A percentile compares a stretch with the other conserved stretches of the same genome.
Evolutionary conservation across 331 rosid genomes (phyloP).

Genomic region (Quercus tomentella): DNA sequence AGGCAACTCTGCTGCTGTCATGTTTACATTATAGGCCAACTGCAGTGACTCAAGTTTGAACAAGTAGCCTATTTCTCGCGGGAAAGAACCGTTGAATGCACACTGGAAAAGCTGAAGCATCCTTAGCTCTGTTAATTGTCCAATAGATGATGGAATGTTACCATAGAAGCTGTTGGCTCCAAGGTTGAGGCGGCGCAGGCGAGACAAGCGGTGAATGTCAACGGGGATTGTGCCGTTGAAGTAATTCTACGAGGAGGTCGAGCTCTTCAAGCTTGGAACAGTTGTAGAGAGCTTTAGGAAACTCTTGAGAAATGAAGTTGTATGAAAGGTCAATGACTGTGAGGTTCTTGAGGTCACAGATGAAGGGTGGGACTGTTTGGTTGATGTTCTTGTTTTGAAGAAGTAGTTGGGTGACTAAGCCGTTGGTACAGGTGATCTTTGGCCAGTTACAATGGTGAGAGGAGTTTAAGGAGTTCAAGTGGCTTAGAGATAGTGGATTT

Average conservation of each 20-base stretch:
- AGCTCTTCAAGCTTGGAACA: conserved; percentile 57
- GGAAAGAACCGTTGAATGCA: conserved; percentile 43
- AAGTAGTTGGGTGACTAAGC: conserved; percentile 41
- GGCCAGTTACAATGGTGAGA: conserved; percentile 60
- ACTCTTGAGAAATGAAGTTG: conserved; percentile 44
- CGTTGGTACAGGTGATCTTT: conserved; percentile 44
- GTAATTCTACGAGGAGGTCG: conserved; percentile 46
- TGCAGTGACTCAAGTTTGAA: conserved; percentile 48
- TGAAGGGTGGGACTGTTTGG: conserved; percentile 48
- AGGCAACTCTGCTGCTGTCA: conserved; percentile 42
- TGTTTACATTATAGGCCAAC: conserved; percentile 1
- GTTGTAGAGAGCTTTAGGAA: conserved; percentile 52
- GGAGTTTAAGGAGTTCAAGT: conserved; percentile 45
- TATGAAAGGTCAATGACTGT: conserved; percentile 32
- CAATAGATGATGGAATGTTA: conserved; percentile 53
- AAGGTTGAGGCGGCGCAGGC: conserved; percentile 44
- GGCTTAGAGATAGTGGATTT: conserved; percentile 33
- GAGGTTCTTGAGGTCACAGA: conserved; percentile 74
- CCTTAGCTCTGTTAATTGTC: conserved; percentile 40
- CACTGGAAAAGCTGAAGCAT: conserved; percentile 21
- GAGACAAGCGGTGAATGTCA: conserved; percentile 40
- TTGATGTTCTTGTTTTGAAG: conserved; percentile 11
- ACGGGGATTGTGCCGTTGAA: conserved; percentile 55
- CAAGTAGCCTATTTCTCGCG: conserved; percentile 58
- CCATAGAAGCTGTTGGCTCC: conserved; percentile 47